A percentile compares a stretch with the other conserved stretches of the same genome.
Evolutionary conservation across 2,329 filamentous ascomycete species (phyloP).

Genomic region (Clarireedia monteithiana): DNA sequence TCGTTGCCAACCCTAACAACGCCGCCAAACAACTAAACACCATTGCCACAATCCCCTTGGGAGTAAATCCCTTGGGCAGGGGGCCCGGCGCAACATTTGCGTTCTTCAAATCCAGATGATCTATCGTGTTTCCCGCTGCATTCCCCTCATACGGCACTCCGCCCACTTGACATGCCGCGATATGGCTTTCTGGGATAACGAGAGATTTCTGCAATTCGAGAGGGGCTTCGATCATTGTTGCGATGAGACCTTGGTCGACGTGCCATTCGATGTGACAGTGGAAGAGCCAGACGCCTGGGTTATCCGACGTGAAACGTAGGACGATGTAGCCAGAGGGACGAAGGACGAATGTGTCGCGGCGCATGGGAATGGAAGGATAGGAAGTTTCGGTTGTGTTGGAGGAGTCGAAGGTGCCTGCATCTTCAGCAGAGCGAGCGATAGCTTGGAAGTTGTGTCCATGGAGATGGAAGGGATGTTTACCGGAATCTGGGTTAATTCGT

Average conservation of each 20-base stretch:
- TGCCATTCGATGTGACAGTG: slow-evolving; percentile 83
- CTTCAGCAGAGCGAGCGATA: slow-evolving; percentile 50
- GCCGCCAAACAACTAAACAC: slow-evolving; percentile 26
- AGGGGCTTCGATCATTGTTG: slow-evolving; percentile 43
- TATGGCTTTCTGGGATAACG: slow-evolving; percentile 51
- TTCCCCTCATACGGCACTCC: slow-evolving; percentile 54
- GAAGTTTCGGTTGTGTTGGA: slow-evolving; percentile 36
- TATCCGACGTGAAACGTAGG: slow-evolving; percentile 59
- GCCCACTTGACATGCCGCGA: slow-evolving; percentile 47
- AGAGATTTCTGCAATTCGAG: slow-evolving; percentile 31
- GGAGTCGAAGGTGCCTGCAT: slow-evolving; percentile 46
- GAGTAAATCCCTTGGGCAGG: slow-evolving; percentile 25
- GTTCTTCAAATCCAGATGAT: slow-evolving; percentile 58
- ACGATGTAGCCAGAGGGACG: slow-evolving; percentile 60
- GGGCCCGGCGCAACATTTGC: slow-evolving; percentile 21
- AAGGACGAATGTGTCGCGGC: slow-evolving; percentile 61
- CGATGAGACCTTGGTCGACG: slow-evolving; percentile 56
- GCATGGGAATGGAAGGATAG: slow-evolving; percentile 50
- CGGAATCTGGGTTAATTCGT: slow-evolving; percentile 38
- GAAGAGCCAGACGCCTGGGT: slow-evolving; percentile 65
- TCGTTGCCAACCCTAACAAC: slow-evolving; percentile 23
- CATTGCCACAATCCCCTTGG: slow-evolving; percentile 27
- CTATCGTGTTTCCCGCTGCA: slow-evolving; percentile 61
- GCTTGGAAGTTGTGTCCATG: slow-evolving; percentile 72
- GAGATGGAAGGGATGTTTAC: slow-evolving; percentile 67